Conservation (phyloP, 2,329 filamentous ascomycete species). For the Penicillium sp. region DNA sequence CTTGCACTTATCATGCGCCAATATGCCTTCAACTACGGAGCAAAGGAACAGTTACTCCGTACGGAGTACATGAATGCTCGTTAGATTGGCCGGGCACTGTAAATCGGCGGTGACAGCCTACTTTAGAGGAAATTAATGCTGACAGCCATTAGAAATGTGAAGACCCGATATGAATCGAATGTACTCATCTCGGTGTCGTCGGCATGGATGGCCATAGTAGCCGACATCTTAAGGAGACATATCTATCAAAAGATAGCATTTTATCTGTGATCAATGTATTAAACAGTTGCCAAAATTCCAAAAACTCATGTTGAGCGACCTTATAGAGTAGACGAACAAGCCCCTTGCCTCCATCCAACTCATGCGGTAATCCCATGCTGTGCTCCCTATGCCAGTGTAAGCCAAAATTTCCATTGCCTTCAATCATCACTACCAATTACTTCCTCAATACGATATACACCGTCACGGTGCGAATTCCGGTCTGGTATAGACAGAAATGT, state of each 20-base stretch:
- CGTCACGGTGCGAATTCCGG: conserved; percentile 7
- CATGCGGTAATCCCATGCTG: background rate
- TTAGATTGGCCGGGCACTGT: background rate
- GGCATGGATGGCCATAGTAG: background rate
- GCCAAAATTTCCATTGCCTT: background rate
- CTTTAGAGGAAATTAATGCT: background rate
- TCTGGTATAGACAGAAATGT: no score
- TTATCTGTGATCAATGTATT: background rate
- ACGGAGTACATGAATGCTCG: background rate
- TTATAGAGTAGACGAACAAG: background rate
- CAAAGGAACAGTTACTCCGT: background rate
- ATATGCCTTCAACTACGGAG: background rate
- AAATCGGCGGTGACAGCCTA: background rate
- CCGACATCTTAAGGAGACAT: no score
- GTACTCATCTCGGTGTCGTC: background rate
- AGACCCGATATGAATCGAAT: background rate
- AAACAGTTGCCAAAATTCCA: background rate
- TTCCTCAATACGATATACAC: conserved; percentile 15
- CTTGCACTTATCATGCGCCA: background rate
- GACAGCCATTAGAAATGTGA: background rate
- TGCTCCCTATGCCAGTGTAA: background rate
- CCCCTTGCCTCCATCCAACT: background rate
- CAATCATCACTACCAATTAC: background rate
- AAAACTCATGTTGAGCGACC: background rate
- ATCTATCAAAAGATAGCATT: background rate